phyloP scores from a whole-genome alignment of 2,329 filamentous ascomycete genomes.

The Lachnellula occidentalis region DNA sequence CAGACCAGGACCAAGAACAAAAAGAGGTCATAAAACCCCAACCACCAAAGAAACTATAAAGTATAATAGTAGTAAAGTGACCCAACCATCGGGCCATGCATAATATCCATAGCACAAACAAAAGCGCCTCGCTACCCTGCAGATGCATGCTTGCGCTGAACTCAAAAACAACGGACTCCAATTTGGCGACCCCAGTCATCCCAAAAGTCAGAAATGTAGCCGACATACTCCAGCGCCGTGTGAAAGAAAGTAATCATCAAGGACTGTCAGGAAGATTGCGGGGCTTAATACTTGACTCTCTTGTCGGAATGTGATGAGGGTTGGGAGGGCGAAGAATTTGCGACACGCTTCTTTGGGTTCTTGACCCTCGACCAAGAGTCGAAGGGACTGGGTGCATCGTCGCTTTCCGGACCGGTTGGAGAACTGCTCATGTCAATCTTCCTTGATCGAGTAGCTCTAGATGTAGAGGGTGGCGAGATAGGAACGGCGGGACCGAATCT shows the following conservation, averaged over 20 bases:
- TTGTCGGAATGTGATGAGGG: neutral
- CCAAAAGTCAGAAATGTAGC: neutral
- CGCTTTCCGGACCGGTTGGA: slow-evolving; percentile 27
- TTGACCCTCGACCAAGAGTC: slow-evolving; percentile 59
- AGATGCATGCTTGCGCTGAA: neutral
- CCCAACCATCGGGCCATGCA: neutral
- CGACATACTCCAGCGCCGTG: neutral
- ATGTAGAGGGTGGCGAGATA: slow-evolving; percentile 55
- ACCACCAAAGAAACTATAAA: neutral
- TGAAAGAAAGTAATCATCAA: neutral
- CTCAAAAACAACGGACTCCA: neutral
- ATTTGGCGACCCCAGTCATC: neutral
- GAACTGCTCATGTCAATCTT: slow-evolving; percentile 33
- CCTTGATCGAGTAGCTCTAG: slow-evolving; percentile 55
- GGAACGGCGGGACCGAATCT: slow-evolving; percentile 44
- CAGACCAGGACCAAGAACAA: too few relatives aligned
- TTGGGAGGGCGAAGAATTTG: neutral
- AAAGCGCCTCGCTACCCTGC: neutral
- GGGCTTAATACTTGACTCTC: neutral
- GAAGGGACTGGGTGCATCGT: slow-evolving; percentile 43
- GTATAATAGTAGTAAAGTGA: neutral
- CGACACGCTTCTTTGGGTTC: slow-evolving; percentile 6
- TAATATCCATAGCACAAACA: neutral
- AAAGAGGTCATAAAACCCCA: too few relatives aligned
- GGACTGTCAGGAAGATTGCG: neutral